A percentile compares a stretch with the other conserved stretches of the same genome.
Conservation (phyloP, 2,329 filamentous ascomycete genomes). For the Nothophaeocryptopus gaeumannii region DNA sequence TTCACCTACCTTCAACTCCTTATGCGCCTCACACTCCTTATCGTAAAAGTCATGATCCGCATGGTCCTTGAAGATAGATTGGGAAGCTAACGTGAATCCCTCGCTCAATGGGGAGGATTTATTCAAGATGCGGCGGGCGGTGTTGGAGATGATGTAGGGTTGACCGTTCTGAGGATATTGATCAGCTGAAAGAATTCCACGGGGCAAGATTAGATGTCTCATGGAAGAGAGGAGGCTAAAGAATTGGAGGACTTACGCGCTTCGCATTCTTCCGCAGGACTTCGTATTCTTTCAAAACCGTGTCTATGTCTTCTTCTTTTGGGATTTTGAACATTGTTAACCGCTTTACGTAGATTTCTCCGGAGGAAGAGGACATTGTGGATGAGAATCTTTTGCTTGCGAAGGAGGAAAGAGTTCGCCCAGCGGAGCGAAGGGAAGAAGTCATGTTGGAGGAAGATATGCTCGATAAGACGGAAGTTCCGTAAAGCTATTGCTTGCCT, state of each 20-base stretch:
- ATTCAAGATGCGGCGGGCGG: constrained; percentile 26
- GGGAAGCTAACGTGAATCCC: constrained; percentile 63
- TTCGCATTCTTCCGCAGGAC: constrained; percentile 42
- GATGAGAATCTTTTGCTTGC: constrained; percentile 10
- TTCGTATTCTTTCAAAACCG: constrained; percentile 47
- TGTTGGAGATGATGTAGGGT: constrained; percentile 61
- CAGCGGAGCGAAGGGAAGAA: no score
- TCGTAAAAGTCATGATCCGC: constrained; percentile 71
- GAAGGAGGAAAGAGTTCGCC: no score
- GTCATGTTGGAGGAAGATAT: no score
- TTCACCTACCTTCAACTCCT: constrained; percentile 43
- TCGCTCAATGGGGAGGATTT: constrained; percentile 51
- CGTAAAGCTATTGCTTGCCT: no score
- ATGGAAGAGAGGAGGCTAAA: background rate
- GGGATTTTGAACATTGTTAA: constrained; percentile 55
- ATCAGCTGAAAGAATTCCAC: background rate
- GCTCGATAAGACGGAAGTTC: no score
- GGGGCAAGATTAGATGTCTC: background rate
- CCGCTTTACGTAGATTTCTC: constrained; percentile 41
- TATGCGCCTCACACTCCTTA: constrained; percentile 56
- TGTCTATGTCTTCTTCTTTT: constrained; percentile 45
- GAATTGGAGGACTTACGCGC: constrained; percentile 36
- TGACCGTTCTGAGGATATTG: constrained; percentile 57
- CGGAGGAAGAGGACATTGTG: constrained; percentile 12
- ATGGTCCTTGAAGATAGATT: constrained; percentile 61